Percentiles rank a stretch among this genome's conserved stretches.
Conservation (phyloP, 2,329 filamentous ascomycete genomes). For the Pestalotiopsis fici region DNA sequence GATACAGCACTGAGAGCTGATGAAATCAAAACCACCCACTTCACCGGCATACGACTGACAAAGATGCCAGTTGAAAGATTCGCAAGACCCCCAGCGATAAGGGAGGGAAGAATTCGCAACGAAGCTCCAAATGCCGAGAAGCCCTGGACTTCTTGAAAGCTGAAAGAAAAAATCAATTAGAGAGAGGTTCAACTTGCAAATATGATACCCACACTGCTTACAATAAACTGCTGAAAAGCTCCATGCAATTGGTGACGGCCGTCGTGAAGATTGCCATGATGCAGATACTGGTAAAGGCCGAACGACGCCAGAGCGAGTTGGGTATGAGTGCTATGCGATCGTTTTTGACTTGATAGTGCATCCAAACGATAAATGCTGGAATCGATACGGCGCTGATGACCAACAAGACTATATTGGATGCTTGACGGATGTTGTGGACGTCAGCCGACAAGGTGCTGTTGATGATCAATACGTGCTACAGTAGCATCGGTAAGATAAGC, state of each 20-base stretch:
- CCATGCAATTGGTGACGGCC: slow-evolving; percentile 4
- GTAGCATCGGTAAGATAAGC: background rate
- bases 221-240: slow-evolving; percentile 7
- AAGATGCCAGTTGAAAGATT: slow-evolving; percentile 1
- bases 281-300: slow-evolving; percentile 47
- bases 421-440: slow-evolving; percentile 28
- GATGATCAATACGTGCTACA: background rate
- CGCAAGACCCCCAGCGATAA: background rate
- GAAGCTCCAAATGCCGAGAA: background rate
- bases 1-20: background rate
- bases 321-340: slow-evolving; percentile 58
- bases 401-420: slow-evolving; percentile 45
- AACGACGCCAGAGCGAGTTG: slow-evolving; percentile 59
- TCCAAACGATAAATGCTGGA: slow-evolving; percentile 55
- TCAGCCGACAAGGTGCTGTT: background rate
- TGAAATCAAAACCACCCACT: background rate
- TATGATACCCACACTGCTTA: background rate
- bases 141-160: slow-evolving; percentile 8
- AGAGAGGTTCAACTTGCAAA: background rate
- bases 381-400: slow-evolving; percentile 42
- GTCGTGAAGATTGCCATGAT: background rate
- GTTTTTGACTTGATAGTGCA: slow-evolving; percentile 46
- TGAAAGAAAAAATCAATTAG: background rate
- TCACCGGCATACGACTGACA: background rate
- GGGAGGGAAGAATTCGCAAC: background rate